phyloP scores from a whole-genome alignment of 2,329 filamentous ascomycete species.

The Knoxdaviesia proteae region DNA sequence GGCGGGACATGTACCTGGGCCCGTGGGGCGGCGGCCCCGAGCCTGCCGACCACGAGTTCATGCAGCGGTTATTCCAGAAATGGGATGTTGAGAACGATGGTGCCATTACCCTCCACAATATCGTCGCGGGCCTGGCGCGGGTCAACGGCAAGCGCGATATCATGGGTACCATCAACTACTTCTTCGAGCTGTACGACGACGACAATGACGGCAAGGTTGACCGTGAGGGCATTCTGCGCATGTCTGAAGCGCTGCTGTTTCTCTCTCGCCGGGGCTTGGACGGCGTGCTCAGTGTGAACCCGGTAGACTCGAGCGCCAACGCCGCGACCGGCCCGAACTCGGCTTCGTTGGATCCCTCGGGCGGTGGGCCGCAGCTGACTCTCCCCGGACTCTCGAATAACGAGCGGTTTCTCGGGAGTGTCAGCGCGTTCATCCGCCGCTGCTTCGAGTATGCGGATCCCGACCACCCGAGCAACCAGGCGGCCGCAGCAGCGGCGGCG shows the following conservation, averaged over 20 bases:
- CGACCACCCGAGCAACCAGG: conserved; percentile 48
- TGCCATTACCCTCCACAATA: conserved; percentile 72
- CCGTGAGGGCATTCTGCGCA: conserved; percentile 80
- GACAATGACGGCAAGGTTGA: conserved; percentile 80
- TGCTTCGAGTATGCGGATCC: conserved; percentile 98
- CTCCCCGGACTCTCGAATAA: conserved; percentile 41
- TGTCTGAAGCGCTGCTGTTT: conserved; percentile 86
- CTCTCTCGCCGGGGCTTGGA: conserved; percentile 75
- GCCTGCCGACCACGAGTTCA: conserved; percentile 86
- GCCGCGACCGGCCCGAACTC: conserved; percentile 9
- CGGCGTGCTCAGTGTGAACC: conserved; percentile 33
- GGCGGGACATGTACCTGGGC: conserved; percentile 17
- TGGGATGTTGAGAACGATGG: conserved; percentile 69
- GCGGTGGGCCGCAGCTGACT: conserved; percentile 14
- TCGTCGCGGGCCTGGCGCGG: conserved; percentile 73
- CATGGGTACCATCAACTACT: conserved; percentile 94
- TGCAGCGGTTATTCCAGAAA: conserved; percentile 65
- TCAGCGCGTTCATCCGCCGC: conserved; percentile 84
- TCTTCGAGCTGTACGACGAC: conserved; percentile 94
- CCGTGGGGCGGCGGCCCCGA: conserved; percentile 36
- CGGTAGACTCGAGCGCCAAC: conserved; percentile 24
- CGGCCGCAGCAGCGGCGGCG: conserved; percentile 10
- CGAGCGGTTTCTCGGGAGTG: conserved; percentile 76
- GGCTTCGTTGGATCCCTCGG: conserved; percentile 7
- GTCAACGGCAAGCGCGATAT: conserved; percentile 91